Percentiles rank a stretch among this genome's conserved stretches.
phyloP scores from a whole-genome alignment of 192 early-diverging fungal genomes.

The Coemansia sp. region DNA sequence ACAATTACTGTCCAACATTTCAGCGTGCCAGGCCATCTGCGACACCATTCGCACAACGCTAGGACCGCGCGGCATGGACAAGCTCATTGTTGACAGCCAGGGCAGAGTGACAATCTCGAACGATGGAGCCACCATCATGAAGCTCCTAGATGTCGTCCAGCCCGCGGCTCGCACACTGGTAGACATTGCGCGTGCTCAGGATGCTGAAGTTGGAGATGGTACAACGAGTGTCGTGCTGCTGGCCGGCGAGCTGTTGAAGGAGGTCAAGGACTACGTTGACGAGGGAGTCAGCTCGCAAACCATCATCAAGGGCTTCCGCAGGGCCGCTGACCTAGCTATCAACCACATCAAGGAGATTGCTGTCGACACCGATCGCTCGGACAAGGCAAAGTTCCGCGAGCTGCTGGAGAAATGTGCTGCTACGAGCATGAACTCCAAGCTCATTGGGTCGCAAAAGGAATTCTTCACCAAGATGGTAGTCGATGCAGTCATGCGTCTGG shows the following conservation, averaged over 20 bases:
- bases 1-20: slow-evolving; percentile 97
- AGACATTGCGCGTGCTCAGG: slow-evolving; percentile 97
- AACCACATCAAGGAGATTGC: slow-evolving; percentile 93
- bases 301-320: slow-evolving; percentile 94
- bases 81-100: slow-evolving; percentile 93
- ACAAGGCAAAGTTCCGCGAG: slow-evolving; percentile 82
- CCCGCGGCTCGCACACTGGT: slow-evolving; percentile 98
- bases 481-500: slow-evolving; percentile 91
- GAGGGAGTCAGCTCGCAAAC: slow-evolving; percentile 93
- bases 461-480: slow-evolving; percentile 99
- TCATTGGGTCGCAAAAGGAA: slow-evolving; percentile 94
- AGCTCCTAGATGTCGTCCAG: slow-evolving; percentile 96
- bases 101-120: slow-evolving; percentile 96
- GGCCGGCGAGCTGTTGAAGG: slow-evolving; percentile 96
- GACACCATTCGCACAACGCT: slow-evolving; percentile 96
- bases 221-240: slow-evolving; percentile 97
- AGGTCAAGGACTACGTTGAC: slow-evolving; percentile 90
- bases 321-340: slow-evolving; percentile 87
- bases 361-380: slow-evolving; percentile 77
- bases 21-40: slow-evolving; percentile 91
- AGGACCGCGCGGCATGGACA: slow-evolving; percentile 99
- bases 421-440: slow-evolving; percentile 98
- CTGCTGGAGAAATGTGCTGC: slow-evolving; percentile 95
- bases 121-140: slow-evolving; percentile 99
- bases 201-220: slow-evolving; percentile 98